Percentiles rank a stretch among this genome's conserved stretches.
Conservation (phyloP, 768 basidiomycete genomes). For the Podaxis sp. region DNA sequence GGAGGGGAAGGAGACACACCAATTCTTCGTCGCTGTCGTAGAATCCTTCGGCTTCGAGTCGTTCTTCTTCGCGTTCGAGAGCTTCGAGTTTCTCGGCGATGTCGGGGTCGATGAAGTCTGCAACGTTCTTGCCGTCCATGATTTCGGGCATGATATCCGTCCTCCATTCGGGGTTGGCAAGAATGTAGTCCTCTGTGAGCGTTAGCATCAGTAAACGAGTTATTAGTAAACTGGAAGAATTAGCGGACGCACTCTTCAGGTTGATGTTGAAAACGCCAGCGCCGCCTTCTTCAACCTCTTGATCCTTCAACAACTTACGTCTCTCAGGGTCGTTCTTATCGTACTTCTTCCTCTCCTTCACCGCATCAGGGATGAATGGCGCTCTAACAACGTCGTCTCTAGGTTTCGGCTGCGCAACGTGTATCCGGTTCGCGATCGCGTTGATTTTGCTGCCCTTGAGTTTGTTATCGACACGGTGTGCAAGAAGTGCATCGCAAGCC, state of each 20-base stretch:
- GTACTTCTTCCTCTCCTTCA: slow-evolving; percentile 77
- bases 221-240: not conserved
- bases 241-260: slow-evolving; percentile 67
- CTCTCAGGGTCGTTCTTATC: slow-evolving; percentile 87
- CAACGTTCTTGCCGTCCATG: slow-evolving; percentile 97
- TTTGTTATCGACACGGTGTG: slow-evolving; percentile 92
- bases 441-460: slow-evolving; percentile 93
- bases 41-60: slow-evolving; percentile 91
- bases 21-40: slow-evolving; percentile 90
- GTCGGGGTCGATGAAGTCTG: slow-evolving; percentile 98
- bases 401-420: slow-evolving; percentile 89
- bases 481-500: slow-evolving; percentile 93
- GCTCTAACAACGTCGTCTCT: slow-evolving; percentile 87
- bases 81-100: slow-evolving; percentile 97
- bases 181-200: slow-evolving; percentile 82
- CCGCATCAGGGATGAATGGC: slow-evolving; percentile 86
- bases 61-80: slow-evolving; percentile 94
- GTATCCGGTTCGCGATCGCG: slow-evolving; percentile 90
- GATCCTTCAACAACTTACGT: slow-evolving; percentile 70
- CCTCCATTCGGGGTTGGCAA: slow-evolving; percentile 93
- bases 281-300: slow-evolving; percentile 84
- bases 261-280: slow-evolving; percentile 92
- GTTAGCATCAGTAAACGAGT: slow-evolving; percentile 1
- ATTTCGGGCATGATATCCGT: slow-evolving; percentile 97
- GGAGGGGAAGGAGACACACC: slow-evolving; percentile 39